Percentiles rank a stretch among this genome's conserved stretches.
Evolutionary conservation across 495 filamentous ascomycete genomes (phyloP).

Genomic region (Pseudoneurospora amorphoporcata): DNA sequence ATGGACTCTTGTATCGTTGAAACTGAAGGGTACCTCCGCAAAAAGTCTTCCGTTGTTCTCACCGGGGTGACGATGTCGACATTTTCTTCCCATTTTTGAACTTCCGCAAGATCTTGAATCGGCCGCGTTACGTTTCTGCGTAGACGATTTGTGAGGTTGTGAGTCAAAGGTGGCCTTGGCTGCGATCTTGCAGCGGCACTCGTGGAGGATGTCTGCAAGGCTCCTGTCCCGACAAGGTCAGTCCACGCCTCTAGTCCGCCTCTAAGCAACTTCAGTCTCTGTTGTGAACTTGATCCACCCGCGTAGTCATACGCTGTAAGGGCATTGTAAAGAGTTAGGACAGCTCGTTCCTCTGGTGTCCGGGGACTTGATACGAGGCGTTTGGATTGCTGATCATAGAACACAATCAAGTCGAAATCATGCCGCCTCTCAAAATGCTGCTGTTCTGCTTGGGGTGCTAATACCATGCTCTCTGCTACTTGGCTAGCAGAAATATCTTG

Average conservation of each 20-base stretch:
- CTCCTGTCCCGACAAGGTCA: slow-evolving; percentile 60
- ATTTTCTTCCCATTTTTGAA: slow-evolving; percentile 29
- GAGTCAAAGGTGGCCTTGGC: slow-evolving; percentile 9
- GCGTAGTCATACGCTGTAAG: slow-evolving; percentile 71
- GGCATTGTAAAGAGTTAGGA: slow-evolving; percentile 66
- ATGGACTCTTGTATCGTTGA: slow-evolving; percentile 67
- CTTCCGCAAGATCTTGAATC: slow-evolving; percentile 27
- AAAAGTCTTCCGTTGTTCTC: slow-evolving; percentile 60
- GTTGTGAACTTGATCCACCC: slow-evolving; percentile 47
- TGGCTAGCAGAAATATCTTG: slow-evolving; percentile 77
- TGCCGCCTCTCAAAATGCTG: slow-evolving; percentile 63
- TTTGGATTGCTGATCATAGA: slow-evolving; percentile 67
- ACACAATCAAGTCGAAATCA: slow-evolving; percentile 77
- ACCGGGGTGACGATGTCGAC: slow-evolving; percentile 34
- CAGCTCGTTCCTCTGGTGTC: slow-evolving; percentile 40
- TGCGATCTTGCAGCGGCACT: background rate
- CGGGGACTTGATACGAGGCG: slow-evolving; percentile 31
- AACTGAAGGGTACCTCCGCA: slow-evolving; percentile 72
- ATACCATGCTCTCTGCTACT: slow-evolving; percentile 68
- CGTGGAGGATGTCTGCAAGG: slow-evolving; percentile 38
- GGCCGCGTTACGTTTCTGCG: slow-evolving; percentile 16
- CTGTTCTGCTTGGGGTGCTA: slow-evolving; percentile 67
- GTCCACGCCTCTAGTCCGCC: slow-evolving; percentile 85
- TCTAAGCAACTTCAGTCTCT: slow-evolving; percentile 57
- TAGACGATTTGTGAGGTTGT: slow-evolving; percentile 10